Base-by-base conservation (phyloP, 495 filamentous ascomycete species). In the Penicillium pancosmium region DNA sequence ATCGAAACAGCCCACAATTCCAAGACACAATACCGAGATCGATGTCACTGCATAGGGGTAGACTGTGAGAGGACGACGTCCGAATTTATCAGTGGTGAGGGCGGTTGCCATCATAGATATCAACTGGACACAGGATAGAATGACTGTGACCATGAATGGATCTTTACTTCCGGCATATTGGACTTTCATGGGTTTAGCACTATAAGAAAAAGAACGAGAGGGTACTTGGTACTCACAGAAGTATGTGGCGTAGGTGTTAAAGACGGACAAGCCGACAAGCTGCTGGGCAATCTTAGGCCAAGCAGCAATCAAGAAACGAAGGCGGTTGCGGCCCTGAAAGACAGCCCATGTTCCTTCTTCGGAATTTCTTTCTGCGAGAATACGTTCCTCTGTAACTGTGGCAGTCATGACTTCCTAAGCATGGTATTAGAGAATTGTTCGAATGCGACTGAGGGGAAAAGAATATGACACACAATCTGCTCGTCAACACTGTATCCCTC, bases 221-320 rank as follows among this genome's bases (percentile, higher is more conserved):
- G 9, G 11, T 4, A 4, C 10, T 15, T 21, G 16, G 12, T 10
- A 53, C 63, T 59, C 63, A 74, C 72, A 79, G 63, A 79, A 79
- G 54, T 79, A 79, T 9, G 73, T 74, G 2, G 69, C 72, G 44
- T 71, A 74, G 2, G 69, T 77, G 50, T 75, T 77, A 57, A 79
- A 79, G 15, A 79, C 67, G 0, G 69, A 59, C 25, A 79, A 52
- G 0, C 76, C 76, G 7, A 79, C 72, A 53, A 79, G 73, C 33
- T 79, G 76, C 56, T 79, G 76, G 0, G 66, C 61, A 35, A 79
- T 69, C 54, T 78, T 78, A 0, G 76, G 74, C 74, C 76, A 78
- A 47, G 49, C 62, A 5, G 76, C 68, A 53, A 78, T 78, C 19
- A 76, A 13, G 56, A 73, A 75, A 11, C 76, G 73, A 31, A 78